phyloP scores from a whole-genome alignment of 169 alveolate genomes.

The Miamiensis avidus region DNA sequence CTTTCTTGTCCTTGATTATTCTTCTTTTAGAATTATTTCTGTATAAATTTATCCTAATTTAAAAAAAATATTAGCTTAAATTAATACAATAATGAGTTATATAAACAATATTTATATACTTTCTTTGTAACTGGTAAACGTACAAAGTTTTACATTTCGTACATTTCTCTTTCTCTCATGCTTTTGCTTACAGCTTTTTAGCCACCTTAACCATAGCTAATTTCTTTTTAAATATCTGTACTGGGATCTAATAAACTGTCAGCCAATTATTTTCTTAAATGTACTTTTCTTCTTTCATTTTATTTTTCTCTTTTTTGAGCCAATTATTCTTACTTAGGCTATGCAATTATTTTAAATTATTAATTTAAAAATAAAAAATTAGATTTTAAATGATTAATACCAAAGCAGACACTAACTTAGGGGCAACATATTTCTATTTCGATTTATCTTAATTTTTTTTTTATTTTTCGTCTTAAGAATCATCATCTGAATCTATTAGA shows the following conservation, averaged over 20 bases:
- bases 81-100: no score
- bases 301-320: no score
- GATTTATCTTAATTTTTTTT: background rate
- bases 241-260: background rate
- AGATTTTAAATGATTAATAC: background rate
- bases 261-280: background rate
- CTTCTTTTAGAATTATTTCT: background rate
- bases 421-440: background rate
- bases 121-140: background rate
- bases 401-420: background rate
- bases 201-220: background rate
- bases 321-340: background rate
- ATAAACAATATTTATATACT: background rate
- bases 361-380: no score
- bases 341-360: no score
- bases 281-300: background rate
- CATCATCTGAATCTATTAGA: background rate
- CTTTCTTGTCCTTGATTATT: background rate
- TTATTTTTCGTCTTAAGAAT: background rate
- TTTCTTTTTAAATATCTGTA: background rate
- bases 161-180: background rate
- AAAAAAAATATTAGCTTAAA: no score
- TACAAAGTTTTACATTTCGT: background rate
- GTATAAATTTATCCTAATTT: background rate
- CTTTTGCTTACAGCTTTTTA: background rate